These are phyloP conservation scores for Candida neerlandica DNA, from an alignment of 1,139 yeast species.

Conservation along the genomic window DNA sequence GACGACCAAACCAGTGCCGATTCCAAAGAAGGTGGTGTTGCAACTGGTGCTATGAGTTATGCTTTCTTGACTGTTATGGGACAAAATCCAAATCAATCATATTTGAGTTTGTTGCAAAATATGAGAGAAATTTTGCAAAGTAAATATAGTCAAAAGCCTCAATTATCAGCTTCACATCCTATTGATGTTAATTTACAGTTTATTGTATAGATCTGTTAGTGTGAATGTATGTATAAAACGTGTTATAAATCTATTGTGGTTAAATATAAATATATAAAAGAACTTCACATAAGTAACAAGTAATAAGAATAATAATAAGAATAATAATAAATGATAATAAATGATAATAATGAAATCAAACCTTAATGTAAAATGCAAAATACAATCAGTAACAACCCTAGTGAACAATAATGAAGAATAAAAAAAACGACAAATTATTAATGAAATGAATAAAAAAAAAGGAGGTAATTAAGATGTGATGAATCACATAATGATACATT, in stretches of 20 bases:
- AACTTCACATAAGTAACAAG: background rate
- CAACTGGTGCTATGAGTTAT: slow-evolving; percentile 95
- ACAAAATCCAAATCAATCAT: slow-evolving; percentile 71
- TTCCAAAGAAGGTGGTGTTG: slow-evolving; percentile 72
- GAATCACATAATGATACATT: slow-evolving; percentile 36
- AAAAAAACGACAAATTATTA: background rate
- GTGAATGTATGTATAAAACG: background rate
- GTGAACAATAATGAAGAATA: background rate
- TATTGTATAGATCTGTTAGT: slow-evolving; percentile 22
- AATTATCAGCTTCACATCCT: slow-evolving; percentile 82
- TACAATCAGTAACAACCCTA: background rate
- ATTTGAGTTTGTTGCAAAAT: slow-evolving; percentile 74
- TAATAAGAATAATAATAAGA: no score
- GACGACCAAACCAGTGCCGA: slow-evolving; percentile 85
- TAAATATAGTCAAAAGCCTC: slow-evolving; percentile 88
- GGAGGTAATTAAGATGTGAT: background rate
- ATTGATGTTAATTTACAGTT: slow-evolving; percentile 75
- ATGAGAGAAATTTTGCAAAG: slow-evolving; percentile 70
- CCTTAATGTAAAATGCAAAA: slow-evolving; percentile 2
- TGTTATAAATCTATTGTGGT: background rate
- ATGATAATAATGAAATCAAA: background rate
- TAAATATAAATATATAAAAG: slow-evolving; percentile 1
- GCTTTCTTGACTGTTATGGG: slow-evolving; percentile 77
- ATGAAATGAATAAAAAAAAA: background rate
- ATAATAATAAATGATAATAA: no score